Conservation (phyloP, 768 basidiomycete species). For the Macrolepiota dolichaula region DNA sequence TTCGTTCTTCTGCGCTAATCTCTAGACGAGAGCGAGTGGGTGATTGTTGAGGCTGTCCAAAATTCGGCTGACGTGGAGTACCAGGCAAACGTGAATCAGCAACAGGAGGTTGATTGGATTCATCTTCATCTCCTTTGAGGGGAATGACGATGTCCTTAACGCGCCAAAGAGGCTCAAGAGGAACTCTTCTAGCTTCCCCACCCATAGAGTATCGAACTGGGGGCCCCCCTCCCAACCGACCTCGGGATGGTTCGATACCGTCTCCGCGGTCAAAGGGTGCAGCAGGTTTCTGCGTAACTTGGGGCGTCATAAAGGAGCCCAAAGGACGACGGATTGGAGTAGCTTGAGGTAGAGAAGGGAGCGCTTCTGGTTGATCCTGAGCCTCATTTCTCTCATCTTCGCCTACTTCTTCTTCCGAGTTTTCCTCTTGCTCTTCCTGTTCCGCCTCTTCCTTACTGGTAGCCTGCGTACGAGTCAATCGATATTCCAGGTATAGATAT, state of each 20-base stretch:
- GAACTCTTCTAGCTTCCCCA: conserved; percentile 43
- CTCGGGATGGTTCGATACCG: conserved; percentile 13
- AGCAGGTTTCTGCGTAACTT: conserved; percentile 23
- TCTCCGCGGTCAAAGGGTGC: conserved; percentile 10
- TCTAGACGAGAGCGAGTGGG: conserved; percentile 15
- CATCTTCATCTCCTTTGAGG: conserved; percentile 1
- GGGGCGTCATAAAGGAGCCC: conserved; percentile 60
- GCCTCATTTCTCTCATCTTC: conserved; percentile 21
- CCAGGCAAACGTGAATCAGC: neutral
- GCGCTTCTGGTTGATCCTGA: conserved; percentile 16
- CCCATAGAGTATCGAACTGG: conserved; percentile 40
- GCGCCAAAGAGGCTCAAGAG: conserved; percentile 51
- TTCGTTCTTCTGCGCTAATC: conserved; percentile 45
- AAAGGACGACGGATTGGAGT: conserved; percentile 29
- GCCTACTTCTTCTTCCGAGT: conserved; percentile 14
- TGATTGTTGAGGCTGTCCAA: conserved; percentile 3
- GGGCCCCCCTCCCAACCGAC: conserved; percentile 11
- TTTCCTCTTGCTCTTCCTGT: conserved; percentile 12
- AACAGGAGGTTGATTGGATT: conserved; percentile 6
- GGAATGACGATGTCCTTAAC: conserved; percentile 54
- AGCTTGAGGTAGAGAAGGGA: conserved; percentile 16
- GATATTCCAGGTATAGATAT: neutral
- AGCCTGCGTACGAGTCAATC: conserved; percentile 3
- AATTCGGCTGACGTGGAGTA: neutral
- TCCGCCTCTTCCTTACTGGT: conserved; percentile 12